Base-by-base conservation (phyloP, 2,329 filamentous ascomycete genomes). In the Leptoxyphium fumago region DNA sequence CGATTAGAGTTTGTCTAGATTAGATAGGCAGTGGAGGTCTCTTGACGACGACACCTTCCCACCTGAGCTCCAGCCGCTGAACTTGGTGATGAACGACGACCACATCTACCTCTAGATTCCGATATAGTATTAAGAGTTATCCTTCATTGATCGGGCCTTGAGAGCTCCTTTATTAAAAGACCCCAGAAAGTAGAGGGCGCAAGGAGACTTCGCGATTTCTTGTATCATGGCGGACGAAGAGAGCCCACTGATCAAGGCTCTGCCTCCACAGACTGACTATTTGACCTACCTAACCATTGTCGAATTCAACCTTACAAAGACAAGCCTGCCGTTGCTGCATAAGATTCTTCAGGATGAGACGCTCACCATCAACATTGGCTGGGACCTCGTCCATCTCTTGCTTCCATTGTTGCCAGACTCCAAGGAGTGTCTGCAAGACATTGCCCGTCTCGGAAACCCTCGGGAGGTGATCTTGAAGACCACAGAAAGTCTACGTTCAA, bases 391-490 rank as follows among this genome's bases (percentile, higher is more conserved):
- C 17, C 80, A 83, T 57, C 75, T 85, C 55, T 72, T 91, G 4
- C 70, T 87, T 18, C 71, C 76, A 30, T 64, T 86, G 5, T 71
- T 82, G 1, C 74, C 75, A 2, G 66, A 69, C 2, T 80, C 79
- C n/a, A 78, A 82, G 52, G 63, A 71, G 40, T 87, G 84, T 57
- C 69, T 89, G 13, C 75, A 81, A 57, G 82, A 80, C 28, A 78
- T 89, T 43, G 84, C 84, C 29, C 74, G 79, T 18, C 70, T 86
- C 34, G 84, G 84, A 42, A 91, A 89, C 57, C 84, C 84, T 1
- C 71, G 84, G 42, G 84, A 91, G 61, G 82, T 87, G 39, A 81
- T 89, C 46, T 69, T 91, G 53, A 88, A 88, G 59, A 77, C 86
- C 28, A 79, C 84, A 21, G 83, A 88, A 59, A 75, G 77, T 11